Evolutionary conservation across 345 rosid species (phyloP), one percentile per base, ranked within the genome.

Genomic region (Pelargonium nanum): DNA sequence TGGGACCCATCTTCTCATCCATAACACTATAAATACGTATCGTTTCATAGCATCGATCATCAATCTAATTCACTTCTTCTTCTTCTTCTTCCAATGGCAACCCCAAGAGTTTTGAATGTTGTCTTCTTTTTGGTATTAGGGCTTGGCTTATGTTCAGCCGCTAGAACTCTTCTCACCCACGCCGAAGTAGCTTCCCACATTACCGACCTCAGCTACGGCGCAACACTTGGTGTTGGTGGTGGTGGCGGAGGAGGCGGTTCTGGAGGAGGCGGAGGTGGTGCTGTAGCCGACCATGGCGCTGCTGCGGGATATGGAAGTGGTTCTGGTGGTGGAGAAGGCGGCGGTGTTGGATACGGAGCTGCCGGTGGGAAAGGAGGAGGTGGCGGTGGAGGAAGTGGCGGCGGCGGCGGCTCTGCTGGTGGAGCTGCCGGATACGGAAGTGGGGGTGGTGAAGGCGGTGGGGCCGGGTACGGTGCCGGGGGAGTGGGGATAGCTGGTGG

Each of bases 391-490:
- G 71, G 67, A 25, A 68, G 75, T 1, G 54, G 55, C 0, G 56
- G 40, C 0, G 24, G 52, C 3, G 70, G 70, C 0, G 57, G 25
- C 4, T 40, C 59, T 48, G 74, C 69, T 0, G 62, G 57, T 4
- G 22, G 12, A 0, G 63, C 32, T 1, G 67, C 60, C 0, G 64
- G 70, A 4, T 26, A 40, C 1, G 70, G 69, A 0, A 59, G 55
- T 6, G 70, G 66, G 2, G 62, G 63, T 6, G 67, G 66, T 0
- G 24, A 45, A 0, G 72, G 65, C 0, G 69, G 72, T 3, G 72
- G 72, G 1, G 72, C 67, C 1, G 78, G 72, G 24, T 65, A 34
- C 10, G 77, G 68, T 0, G 70, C 61, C 40, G 73, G 77, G 9
- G 67, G 61, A 3, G 73, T 63, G 1, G 48, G 70, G 2, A 67